Evolutionary conservation across 805 yeast species (phyloP), one percentile per base, ranked within the genome.

Genomic region (Kodamaea neixiangensis): DNA sequence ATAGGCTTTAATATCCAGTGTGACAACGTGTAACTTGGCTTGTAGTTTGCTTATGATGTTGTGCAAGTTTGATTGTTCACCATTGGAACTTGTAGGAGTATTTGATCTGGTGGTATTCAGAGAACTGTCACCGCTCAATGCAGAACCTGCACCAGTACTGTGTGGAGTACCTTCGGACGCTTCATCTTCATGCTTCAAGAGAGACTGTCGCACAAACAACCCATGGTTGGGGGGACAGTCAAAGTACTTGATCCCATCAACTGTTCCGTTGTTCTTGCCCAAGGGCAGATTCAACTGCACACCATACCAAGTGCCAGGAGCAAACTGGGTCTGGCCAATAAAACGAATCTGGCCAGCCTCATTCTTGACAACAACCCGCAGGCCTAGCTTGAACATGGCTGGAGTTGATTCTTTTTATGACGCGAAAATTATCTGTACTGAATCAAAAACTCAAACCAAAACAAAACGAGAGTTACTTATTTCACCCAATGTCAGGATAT

Each of bases 231-330:
- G 55, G 5, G 46, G 45, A 53, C 77, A 72, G 6, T 66, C 61
- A 43, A 81, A 81, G 61, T 81, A 81, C 48, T 62, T 46, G 2
- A 66, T 59, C 0, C 77, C 81, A 15, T 71, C 63, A 0, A 81
- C 73, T 0, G 76, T 60, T 1, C 85, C 85, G 52, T 80, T 68
- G 48, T 81, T 81, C 55, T 75, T 77, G 1, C 85, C 85, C 0
- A 34, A 51, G 0, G 74, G 65, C 1, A 50, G 49, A 10, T 69
- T 71, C 18, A 81, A 59, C 45, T 78, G 80, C 2, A 80, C 58
- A 0, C 85, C 85, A 3, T 76, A 62, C 85, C 85, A 80, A 0
- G 51, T 47, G 0, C 89, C 90, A 0, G 76, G 67, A 2, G 87
- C 82, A 68, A 86, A 86, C 44, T 77, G 55, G 0, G 89, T 81